Base-by-base conservation (phyloP, 176 grass and related monocot species). In the Pontederia paniculata region DNA sequence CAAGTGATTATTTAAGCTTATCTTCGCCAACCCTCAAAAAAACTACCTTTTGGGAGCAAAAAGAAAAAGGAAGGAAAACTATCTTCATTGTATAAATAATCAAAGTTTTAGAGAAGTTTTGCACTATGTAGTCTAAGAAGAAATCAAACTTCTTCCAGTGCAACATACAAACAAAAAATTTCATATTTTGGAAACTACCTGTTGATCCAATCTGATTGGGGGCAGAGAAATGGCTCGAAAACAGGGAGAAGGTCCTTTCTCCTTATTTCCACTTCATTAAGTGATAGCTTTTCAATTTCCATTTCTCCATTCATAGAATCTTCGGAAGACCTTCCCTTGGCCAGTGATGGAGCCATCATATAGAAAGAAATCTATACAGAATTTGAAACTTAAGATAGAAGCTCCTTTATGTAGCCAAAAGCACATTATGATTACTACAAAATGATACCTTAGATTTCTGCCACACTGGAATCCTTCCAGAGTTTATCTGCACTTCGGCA, bases 391-490 rank as follows among this genome's bases (percentile, higher is more conserved):
- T 13, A 57, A 19, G 48, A 17, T 71, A 19, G 55, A 57, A 58
- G 60, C 14, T 21, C 41, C 74, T 23, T 17, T 12, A 71, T 14
- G 55, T 42, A 15, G 17, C 20, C 80, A n/a, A 70, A 63, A 68
- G 25, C 65, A 9, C 42, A 64, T 66, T 60, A 51, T 64, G 16
- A 20, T 45, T n/a, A 73, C 17, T 12, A 31, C 46, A n/a, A 37
- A n/a, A 21, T 7, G 13, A 22, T 68, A 99, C 94, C 94, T 99
- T 93, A 63, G 87, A 84, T 84, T 93, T 99, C 80, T 99, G 87
- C 94, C 94, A 99, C 42, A 99, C 78, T 63, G 94, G 94, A 68
- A 99, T 88, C 55, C 78, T 74, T 61, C 80, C 85, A 0, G 83
- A 83, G 63, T 48, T 84, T 65, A 99, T 85, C 23, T 99, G 87